Evolutionary conservation across 2,329 filamentous ascomycete species (phyloP).

Genomic region (Sarocladiaceae sp.): DNA sequence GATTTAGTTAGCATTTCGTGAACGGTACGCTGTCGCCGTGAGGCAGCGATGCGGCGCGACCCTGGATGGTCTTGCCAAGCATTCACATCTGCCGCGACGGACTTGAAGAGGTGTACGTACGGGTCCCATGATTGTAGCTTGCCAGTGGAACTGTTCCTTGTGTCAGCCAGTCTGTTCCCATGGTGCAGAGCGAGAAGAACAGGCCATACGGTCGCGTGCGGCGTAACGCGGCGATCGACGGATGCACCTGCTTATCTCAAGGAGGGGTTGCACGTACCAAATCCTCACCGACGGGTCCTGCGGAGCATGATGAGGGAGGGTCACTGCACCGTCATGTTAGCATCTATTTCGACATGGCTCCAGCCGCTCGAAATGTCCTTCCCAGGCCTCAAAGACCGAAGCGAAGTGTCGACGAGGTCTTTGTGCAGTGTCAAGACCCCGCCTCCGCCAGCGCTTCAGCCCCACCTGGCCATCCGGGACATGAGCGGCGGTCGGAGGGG

Average conservation of each 20-base stretch:
- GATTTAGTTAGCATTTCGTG: constrained; percentile 23
- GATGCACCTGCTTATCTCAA: constrained; percentile 8
- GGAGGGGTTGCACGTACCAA: constrained; percentile 64
- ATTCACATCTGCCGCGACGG: neutral
- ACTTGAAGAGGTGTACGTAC: constrained; percentile 51
- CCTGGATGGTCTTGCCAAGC: neutral
- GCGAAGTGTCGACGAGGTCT: constrained; percentile 10
- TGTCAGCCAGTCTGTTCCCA: constrained; percentile 18
- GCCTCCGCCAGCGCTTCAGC: constrained; percentile 11
- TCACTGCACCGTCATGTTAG: too few species aligned
- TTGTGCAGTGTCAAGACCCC: constrained; percentile 12
- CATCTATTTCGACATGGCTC: too few species aligned
- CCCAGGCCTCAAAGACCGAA: too few species aligned
- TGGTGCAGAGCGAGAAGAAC: neutral
- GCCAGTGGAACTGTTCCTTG: constrained; percentile 87
- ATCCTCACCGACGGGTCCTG: constrained; percentile 94
- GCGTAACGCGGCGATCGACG: constrained; percentile 5
- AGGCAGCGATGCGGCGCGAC: too few species aligned
- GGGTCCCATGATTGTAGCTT: constrained; percentile 99
- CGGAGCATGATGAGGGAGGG: constrained; percentile 97
- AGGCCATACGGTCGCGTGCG: constrained; percentile 2
- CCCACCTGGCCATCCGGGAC: constrained; percentile 11
- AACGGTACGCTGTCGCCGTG: too few species aligned
- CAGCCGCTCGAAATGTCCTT: too few species aligned
- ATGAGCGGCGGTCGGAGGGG: neutral